phyloP scores from a whole-genome alignment of 805 yeast genomes.

The Yarrowia divulgata region DNA sequence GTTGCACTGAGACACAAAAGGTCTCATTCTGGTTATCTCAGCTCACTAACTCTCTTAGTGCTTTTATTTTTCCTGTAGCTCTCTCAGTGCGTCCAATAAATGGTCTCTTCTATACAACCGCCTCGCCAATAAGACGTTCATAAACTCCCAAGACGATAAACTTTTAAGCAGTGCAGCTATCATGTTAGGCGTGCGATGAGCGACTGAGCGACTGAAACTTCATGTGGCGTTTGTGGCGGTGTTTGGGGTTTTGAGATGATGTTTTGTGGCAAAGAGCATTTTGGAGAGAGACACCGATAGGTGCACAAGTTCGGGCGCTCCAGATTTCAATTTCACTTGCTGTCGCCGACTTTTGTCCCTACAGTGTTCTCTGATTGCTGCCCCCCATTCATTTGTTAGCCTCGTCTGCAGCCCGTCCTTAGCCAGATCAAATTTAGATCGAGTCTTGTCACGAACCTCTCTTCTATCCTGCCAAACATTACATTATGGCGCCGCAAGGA shows the following conservation, averaged over 20 bases:
- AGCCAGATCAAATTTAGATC: conserved; percentile 3
- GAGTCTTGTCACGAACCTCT: not conserved
- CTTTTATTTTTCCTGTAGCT: not conserved
- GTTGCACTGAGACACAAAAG: not conserved
- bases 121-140: conserved; percentile 8
- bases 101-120: not conserved
- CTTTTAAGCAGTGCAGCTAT: conserved; percentile 8
- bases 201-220: not conserved
- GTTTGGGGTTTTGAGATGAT: not conserved
- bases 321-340: not conserved
- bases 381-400: not conserved
- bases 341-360: too few species aligned
- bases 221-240: conserved; percentile 11
- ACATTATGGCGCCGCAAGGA: conserved; percentile 26
- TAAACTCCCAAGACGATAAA: conserved; percentile 32
- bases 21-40: not conserved
- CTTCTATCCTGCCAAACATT: not conserved
- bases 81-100: not conserved
- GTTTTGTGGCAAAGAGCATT: not conserved
- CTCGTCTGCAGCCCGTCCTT: not conserved
- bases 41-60: too few species aligned
- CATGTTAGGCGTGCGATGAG: conserved; percentile 24
- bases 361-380: not conserved
- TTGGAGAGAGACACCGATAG: not conserved
- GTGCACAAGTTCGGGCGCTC: not conserved